Percentiles rank a stretch among this genome's conserved stretches.
Conservation (phyloP, 2,329 filamentous ascomycete species). For the Cladophialophora immunda region DNA sequence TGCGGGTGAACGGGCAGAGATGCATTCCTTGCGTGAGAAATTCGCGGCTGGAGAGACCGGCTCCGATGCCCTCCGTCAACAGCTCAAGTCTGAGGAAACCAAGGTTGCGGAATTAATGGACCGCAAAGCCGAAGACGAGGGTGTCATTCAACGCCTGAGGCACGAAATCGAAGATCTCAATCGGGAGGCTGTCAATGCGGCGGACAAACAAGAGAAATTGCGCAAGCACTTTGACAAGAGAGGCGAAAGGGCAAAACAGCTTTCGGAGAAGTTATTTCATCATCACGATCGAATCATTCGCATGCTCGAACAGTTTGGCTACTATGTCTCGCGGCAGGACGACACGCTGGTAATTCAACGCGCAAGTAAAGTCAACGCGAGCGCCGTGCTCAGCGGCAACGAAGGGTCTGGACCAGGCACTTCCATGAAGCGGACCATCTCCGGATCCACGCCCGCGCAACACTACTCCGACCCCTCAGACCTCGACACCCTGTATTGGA, state of each 20-base stretch:
- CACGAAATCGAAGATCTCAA: constrained; percentile 76
- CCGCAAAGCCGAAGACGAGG: constrained; percentile 76
- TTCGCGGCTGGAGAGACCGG: constrained; percentile 85
- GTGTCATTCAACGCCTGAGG: constrained; percentile 77
- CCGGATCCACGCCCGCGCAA: constrained; percentile 62
- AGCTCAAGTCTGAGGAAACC: constrained; percentile 77
- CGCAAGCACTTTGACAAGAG: constrained; percentile 72
- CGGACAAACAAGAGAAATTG: constrained; percentile 46
- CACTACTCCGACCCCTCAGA: constrained; percentile 70
- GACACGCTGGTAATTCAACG: constrained; percentile 79
- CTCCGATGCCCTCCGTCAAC: constrained; percentile 78
- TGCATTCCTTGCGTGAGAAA: constrained; percentile 72
- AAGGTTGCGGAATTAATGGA: constrained; percentile 73
- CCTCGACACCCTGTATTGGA: constrained; percentile 82
- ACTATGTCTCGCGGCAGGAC: constrained; percentile 78
- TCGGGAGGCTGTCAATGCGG: constrained; percentile 58
- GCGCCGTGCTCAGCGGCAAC: constrained; percentile 52
- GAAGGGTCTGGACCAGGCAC: constrained; percentile 35
- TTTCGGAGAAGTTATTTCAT: constrained; percentile 82
- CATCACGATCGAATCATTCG: constrained; percentile 85
- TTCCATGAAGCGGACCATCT: constrained; percentile 54
- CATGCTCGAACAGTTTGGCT: constrained; percentile 86
- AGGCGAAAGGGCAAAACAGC: constrained; percentile 77
- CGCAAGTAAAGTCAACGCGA: constrained; percentile 64
- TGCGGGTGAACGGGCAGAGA: constrained; percentile 73